Base-by-base conservation (phyloP, 139 green algal species). In the Yamagishiella unicocca region DNA sequence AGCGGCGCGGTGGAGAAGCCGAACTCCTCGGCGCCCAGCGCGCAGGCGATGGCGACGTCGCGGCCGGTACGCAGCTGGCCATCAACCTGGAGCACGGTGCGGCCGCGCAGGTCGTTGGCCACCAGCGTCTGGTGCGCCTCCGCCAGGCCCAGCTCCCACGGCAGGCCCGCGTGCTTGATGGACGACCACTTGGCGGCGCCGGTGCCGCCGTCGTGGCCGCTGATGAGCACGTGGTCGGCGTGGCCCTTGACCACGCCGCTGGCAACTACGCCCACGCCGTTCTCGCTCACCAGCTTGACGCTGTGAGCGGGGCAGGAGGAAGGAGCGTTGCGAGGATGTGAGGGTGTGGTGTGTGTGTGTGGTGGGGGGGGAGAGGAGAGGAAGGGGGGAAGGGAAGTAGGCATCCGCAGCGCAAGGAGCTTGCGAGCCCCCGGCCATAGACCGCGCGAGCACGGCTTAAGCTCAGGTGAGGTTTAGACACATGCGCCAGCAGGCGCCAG, bases 211-310 rank as follows among this genome's bases (percentile, higher is more conserved):
- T 99, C 97, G 87, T 99, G 97, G 76, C 97, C 97, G 33, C 82
- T 95, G 90, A 99, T 99, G 42, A 99, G 94, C 68, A 99, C 97
- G 89, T 99, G 97, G 92, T 99, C 97, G 31, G 97, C 97, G 72
- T 99, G 96, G 71, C 97, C 97, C 94, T 99, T 99, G 40, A 99
- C 97, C 70, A 99, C 97, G 76, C 93, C 94, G 29, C 86, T 93
- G 17, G 96, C 96, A 14, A 98, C 93, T 22, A 99, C 96, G 14
- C 97, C 97, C 68, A 99, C 96, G 78, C 97, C 97, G 76, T 97
- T 97, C 92, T 99, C 97, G 4, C 90, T 95, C 81, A 99, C 97
- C 74, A 99, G 97, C 96, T 99, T 99, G 19, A 99, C 97, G 62
- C 87, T 86, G 80, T 22, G 25, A 93, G 29, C 10, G 64, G 22